Evolutionary conservation across 352 stramenopile genomes (phyloP), one percentile per base, ranked within the genome.

Genomic region (Phytophthora multivora): DNA sequence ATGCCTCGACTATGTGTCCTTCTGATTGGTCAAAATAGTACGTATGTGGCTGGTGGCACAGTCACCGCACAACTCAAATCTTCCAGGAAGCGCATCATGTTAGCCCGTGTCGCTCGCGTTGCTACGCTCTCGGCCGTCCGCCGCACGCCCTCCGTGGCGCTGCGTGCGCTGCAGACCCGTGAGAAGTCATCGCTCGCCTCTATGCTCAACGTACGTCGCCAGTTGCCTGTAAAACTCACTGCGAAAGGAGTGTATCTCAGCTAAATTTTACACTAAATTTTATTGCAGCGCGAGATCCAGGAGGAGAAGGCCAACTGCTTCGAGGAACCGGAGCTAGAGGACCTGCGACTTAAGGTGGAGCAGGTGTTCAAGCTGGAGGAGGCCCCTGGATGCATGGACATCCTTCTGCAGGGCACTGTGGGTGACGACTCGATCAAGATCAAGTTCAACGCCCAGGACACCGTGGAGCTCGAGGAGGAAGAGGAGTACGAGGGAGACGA

Each of bases 301-400:
- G 83, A 95, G 55, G 83, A 93, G 65, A 95, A 93, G 74, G 83
- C 75, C 65, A 95, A 95, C 74, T 90, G 77, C 73, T 89, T 91
- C 51, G 83, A 91, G 35, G 77, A 77, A 39, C 68, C 86, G 19
- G 81, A 90, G 59, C 73, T 95, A 45, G 80, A 90, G 59, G 59
- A 79, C 45, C 74, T 95, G 45, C 86, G 85, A 26, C 62, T 72
- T 30, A 83, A 89, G 66, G 74, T 95, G 51, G 72, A 81, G 53
- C 66, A 86, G 55, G 70, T 87, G 8, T 95, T 95, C 50, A 68
- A 63, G 54, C 56, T 95, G 36, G 55, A 79, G 46, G 86, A 95
- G 58, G 67, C 70, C 5, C 45, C 80, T 4, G 79, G 75, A 41
- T 83, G 74, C 69, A 89, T 91, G 80, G 75, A 89, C 35, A 56